These are phyloP conservation scores for Chrysochromulina tobinii DNA, from an alignment of 78 protist genomes.

Conservation along the genomic window DNA sequence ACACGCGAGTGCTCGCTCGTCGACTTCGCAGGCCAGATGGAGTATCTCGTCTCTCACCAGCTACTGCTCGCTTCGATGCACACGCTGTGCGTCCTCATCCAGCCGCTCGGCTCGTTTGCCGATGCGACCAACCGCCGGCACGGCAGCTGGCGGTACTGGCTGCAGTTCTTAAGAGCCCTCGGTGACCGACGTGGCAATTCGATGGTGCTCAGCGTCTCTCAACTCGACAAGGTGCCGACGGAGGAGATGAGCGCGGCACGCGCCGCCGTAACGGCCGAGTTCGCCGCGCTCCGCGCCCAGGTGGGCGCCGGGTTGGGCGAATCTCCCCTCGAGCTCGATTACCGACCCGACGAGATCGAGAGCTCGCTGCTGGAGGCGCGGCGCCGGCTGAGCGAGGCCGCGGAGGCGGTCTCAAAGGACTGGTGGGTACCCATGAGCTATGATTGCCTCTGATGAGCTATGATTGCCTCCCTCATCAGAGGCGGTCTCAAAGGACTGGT, in stretches of 20 bases:
- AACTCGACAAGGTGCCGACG: not conserved
- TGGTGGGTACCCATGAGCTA: not conserved
- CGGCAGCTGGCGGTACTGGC: constrained; percentile 13
- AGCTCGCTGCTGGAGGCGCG: not conserved
- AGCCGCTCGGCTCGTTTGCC: not conserved
- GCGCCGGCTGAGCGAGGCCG: not conserved
- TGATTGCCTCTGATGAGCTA: no score
- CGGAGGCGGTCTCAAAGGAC: not conserved
- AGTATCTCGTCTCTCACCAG: constrained; percentile 6
- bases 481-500: not conserved
- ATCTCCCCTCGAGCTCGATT: not conserved
- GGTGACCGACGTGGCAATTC: not conserved
- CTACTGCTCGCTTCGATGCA: not conserved
- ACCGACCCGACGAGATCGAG: not conserved
- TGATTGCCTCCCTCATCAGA: not conserved
- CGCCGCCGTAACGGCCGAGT: not conserved
- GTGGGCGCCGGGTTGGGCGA: not conserved
- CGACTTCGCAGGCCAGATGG: constrained; percentile 1
- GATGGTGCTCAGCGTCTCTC: not conserved
- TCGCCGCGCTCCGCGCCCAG: not conserved
- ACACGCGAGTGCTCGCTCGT: not conserved
- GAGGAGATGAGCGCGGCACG: not conserved
- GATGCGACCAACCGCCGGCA: not conserved
- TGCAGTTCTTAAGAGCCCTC: not conserved
- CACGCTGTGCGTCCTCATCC: not conserved